These are phyloP conservation scores for Omphalea diandra DNA, from an alignment of 441 rosid species.

Conservation along the genomic window DNA sequence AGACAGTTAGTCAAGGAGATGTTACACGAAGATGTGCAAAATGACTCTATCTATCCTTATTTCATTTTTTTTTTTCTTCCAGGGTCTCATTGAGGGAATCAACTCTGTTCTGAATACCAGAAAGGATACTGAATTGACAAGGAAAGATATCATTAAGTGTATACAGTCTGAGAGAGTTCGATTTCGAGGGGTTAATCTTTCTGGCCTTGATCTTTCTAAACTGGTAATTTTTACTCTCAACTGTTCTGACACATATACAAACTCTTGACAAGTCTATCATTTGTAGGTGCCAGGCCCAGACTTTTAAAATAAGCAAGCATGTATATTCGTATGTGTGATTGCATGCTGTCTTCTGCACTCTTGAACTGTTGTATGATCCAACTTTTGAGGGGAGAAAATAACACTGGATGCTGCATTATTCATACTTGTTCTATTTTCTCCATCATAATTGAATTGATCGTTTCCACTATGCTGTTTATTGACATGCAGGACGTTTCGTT, in stretches of 20 bases:
- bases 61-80: constrained; percentile 20
- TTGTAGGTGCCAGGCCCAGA: not conserved
- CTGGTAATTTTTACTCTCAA: constrained; percentile 49
- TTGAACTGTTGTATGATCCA: not conserved
- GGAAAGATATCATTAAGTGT: constrained; percentile 84
- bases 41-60: not conserved
- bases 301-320: not conserved
- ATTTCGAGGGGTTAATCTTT: constrained; percentile 86
- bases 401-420: not conserved
- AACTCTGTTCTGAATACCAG: constrained; percentile 40
- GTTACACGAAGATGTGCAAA: not conserved
- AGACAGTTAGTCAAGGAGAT: not conserved
- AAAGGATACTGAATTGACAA: constrained; percentile 70
- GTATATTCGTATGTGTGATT: not conserved
- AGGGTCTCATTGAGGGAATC: constrained; percentile 75
- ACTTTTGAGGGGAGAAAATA: not conserved
- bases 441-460: not conserved
- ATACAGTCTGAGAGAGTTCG: constrained; percentile 74
- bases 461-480: constrained; percentile 13
- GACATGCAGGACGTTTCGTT: constrained; percentile 71
- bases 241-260: constrained; percentile 10
- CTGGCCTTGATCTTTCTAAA: constrained; percentile 91
- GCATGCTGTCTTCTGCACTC: not conserved
- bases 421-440: not conserved
- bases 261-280: not conserved